Percentiles rank a stretch among this genome's conserved stretches.
Conservation (phyloP, 2,329 filamentous ascomycete species). For the Calonectria hongkongensis region DNA sequence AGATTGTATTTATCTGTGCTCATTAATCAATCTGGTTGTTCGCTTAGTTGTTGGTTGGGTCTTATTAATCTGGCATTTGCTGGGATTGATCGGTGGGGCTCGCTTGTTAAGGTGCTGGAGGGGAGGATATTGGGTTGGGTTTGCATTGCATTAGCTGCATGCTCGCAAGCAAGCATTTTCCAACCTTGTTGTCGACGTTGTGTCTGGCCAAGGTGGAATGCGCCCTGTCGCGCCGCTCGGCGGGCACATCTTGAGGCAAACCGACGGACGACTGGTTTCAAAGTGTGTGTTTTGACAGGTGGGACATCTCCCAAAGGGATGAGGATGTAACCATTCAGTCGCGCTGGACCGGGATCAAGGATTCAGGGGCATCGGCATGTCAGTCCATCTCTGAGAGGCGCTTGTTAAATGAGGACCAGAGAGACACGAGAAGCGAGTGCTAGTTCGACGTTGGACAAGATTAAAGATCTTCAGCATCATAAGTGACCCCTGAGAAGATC, state of each 20-base stretch:
- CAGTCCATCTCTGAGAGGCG: slow-evolving; percentile 29
- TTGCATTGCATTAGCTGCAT: slow-evolving; percentile 4
- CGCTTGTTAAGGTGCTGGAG: neutral
- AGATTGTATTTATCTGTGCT: slow-evolving; percentile 18
- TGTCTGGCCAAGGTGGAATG: neutral
- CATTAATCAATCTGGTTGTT: slow-evolving; percentile 5
- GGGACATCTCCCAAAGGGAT: slow-evolving; percentile 4
- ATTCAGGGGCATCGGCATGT: slow-evolving; percentile 21
- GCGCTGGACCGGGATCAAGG: slow-evolving; percentile 19
- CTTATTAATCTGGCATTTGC: slow-evolving; percentile 6
- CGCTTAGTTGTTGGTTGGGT: slow-evolving; percentile 8
- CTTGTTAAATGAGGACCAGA: slow-evolving; percentile 13
- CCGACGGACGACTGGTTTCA: slow-evolving; percentile 25
- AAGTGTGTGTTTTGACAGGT: slow-evolving; percentile 27
- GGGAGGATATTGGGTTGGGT: neutral
- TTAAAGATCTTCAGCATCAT: slow-evolving; percentile 25
- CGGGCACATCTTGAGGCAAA: slow-evolving; percentile 9
- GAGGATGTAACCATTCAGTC: slow-evolving; percentile 35
- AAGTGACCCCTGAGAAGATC: slow-evolving; percentile 24
- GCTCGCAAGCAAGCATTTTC: neutral
- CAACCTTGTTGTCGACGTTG: slow-evolving; percentile 7
- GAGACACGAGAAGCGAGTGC: slow-evolving; percentile 25
- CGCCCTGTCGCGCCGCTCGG: neutral
- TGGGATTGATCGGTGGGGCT: slow-evolving; percentile 7
- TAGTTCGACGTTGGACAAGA: slow-evolving; percentile 26